Evolutionary conservation across 2,329 filamentous ascomycete genomes (phyloP).

Genomic region (Penicillium oxalicum): DNA sequence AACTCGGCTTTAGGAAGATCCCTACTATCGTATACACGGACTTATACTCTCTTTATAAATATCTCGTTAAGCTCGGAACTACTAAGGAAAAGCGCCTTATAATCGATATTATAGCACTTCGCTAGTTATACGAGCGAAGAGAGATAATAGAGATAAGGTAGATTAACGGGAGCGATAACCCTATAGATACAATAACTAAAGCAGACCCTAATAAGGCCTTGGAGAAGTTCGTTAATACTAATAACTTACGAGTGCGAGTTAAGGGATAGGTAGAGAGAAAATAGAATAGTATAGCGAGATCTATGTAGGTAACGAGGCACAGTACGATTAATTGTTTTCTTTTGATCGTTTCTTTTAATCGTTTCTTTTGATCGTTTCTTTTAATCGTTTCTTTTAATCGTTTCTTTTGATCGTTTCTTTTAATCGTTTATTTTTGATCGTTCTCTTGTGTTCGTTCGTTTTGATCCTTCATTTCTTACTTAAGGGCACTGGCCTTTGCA

Average conservation of each 20-base stretch:
- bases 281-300: neutral
- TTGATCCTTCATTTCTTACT: neutral
- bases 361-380: too few relatives aligned
- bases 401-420: too few relatives aligned
- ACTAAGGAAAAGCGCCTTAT: neutral
- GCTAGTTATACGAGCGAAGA: slow-evolving; percentile 3
- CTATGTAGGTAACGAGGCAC: neutral
- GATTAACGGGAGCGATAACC: slow-evolving; percentile 1
- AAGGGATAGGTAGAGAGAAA: neutral
- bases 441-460: neutral
- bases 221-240: slow-evolving; percentile 1
- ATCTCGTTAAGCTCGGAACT: neutral
- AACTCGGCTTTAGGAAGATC: neutral
- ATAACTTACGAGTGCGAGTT: neutral
- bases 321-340: neutral
- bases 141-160: slow-evolving; percentile 1
- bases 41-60: neutral
- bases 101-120: neutral
- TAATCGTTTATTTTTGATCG: too few relatives aligned
- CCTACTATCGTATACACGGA: neutral
- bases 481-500: neutral
- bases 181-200: slow-evolving; percentile 1
- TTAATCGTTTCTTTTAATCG: too few relatives aligned
- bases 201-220: neutral
- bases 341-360: too few relatives aligned